Percentiles rank a stretch among this genome's conserved stretches.
These are phyloP conservation scores for Pythium aphanidermatum DNA, from an alignment of 352 stramenopile genomes.

Conservation along the genomic window DNA sequence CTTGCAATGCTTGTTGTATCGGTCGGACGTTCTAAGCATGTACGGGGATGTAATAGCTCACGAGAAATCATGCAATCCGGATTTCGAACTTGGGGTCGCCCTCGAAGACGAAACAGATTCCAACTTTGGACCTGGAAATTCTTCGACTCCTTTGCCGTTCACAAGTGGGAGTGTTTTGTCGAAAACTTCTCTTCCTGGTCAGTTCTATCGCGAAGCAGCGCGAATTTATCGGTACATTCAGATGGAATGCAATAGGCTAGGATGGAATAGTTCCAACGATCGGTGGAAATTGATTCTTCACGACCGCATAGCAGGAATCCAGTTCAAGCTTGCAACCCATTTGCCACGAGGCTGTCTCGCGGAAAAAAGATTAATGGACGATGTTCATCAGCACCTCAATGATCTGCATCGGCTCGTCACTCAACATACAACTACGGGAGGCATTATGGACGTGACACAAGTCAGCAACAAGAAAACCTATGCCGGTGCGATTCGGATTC, in stretches of 20 bases:
- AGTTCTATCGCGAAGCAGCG: slow-evolving; percentile 57
- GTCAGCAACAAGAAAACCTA: slow-evolving; percentile 27
- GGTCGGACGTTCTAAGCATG: slow-evolving; percentile 37
- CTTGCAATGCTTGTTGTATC: slow-evolving; percentile 36
- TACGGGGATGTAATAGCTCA: slow-evolving; percentile 56
- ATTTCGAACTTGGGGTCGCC: slow-evolving; percentile 45
- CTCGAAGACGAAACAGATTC: slow-evolving; percentile 36
- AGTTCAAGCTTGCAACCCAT: slow-evolving; percentile 60
- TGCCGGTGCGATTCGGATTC: slow-evolving; percentile 32
- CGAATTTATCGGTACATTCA: slow-evolving; percentile 43
- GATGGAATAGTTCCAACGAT: slow-evolving; percentile 8
- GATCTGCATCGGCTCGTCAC: slow-evolving; percentile 2
- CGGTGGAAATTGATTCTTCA: slow-evolving; percentile 11
- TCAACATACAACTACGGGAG: not conserved
- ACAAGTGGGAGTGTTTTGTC: slow-evolving; percentile 17
- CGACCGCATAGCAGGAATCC: slow-evolving; percentile 28
- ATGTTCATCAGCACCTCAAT: slow-evolving; percentile 29
- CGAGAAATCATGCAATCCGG: slow-evolving; percentile 22
- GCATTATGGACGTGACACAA: not conserved
- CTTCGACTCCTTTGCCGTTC: slow-evolving; percentile 3
- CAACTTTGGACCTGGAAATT: slow-evolving; percentile 3
- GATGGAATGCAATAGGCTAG: not conserved
- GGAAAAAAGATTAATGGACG: slow-evolving; percentile 46
- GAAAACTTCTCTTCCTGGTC: slow-evolving; percentile 30
- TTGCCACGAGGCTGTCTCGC: slow-evolving; percentile 39